A percentile compares a stretch with the other conserved stretches of the same genome.
phyloP scores from a whole-genome alignment of 495 filamentous ascomycete genomes.

The Hamigera avellanea region DNA sequence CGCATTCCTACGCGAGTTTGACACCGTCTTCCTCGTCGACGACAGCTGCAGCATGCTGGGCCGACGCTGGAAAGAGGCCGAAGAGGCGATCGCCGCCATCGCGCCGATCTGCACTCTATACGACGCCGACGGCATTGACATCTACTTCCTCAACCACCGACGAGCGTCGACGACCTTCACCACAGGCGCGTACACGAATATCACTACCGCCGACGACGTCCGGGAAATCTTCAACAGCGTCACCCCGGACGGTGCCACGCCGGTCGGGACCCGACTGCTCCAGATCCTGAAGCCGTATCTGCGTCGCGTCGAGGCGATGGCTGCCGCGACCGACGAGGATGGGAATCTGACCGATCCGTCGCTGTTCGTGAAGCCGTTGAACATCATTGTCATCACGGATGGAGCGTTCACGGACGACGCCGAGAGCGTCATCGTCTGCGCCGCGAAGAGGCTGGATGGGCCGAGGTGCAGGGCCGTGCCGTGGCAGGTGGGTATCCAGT shows the following conservation, averaged over 20 bases:
- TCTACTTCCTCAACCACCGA: slow-evolving; percentile 78
- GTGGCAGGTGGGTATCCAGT: slow-evolving; percentile 90
- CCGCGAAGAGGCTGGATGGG: slow-evolving; percentile 58
- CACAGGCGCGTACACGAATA: slow-evolving; percentile 42
- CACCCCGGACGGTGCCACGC: slow-evolving; percentile 54
- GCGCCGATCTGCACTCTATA: slow-evolving; percentile 74
- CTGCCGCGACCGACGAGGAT: slow-evolving; percentile 30
- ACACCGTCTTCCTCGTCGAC: slow-evolving; percentile 90
- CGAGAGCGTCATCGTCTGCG: slow-evolving; percentile 54
- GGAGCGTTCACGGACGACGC: slow-evolving; percentile 76
- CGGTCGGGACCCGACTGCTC: slow-evolving; percentile 62
- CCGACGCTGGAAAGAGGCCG: slow-evolving; percentile 63
- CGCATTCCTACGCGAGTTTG: slow-evolving; percentile 75
- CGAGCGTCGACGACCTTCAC: slow-evolving; percentile 9
- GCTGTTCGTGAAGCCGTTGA: slow-evolving; percentile 59
- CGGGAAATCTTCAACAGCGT: slow-evolving; percentile 56
- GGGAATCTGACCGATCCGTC: slow-evolving; percentile 3
- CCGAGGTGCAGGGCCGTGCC: slow-evolving; percentile 51
- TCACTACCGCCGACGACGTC: slow-evolving; percentile 42
- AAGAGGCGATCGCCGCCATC: slow-evolving; percentile 60
- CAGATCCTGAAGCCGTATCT: slow-evolving; percentile 67
- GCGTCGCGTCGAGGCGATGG: slow-evolving; percentile 23
- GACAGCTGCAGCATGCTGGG: slow-evolving; percentile 86
- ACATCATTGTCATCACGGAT: slow-evolving; percentile 91
- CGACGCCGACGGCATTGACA: slow-evolving; percentile 84